A percentile compares a stretch with the other conserved stretches of the same genome.
Evolutionary conservation across 169 alveolate genomes (phyloP).

Genomic region (Plasmodium gonderi): DNA sequence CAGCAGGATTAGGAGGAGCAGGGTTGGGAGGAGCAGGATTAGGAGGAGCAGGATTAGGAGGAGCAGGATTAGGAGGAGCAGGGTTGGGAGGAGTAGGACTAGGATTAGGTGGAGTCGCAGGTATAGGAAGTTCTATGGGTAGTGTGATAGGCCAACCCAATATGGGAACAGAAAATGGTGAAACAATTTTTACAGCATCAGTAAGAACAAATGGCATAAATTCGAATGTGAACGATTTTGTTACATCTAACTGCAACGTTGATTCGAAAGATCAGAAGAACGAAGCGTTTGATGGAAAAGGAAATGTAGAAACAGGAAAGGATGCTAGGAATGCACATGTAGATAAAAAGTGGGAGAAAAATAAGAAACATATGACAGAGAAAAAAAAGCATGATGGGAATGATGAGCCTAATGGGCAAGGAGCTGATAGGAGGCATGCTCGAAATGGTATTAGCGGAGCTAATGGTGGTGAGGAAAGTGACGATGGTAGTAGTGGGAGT

Average conservation of each 20-base stretch:
- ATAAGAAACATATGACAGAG: background rate
- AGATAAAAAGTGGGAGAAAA: background rate
- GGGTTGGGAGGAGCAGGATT: background rate
- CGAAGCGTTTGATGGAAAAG: background rate
- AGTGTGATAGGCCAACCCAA: background rate
- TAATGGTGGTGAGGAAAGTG: background rate
- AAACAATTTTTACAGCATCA: background rate
- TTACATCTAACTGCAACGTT: background rate
- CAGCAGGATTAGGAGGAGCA: background rate
- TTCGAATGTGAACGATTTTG: background rate
- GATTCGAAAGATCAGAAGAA: background rate
- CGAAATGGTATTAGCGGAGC: background rate
- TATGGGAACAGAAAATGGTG: background rate
- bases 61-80: background rate
- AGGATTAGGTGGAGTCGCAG: background rate
- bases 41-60: background rate
- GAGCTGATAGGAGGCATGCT: background rate
- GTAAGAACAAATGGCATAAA: background rate
- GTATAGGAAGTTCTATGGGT: background rate
- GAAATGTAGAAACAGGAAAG: background rate
- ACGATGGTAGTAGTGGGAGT: background rate
- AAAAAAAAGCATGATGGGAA: background rate
- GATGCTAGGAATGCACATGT: background rate
- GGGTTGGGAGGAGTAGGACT: background rate
- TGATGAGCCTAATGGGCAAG: background rate